Percentiles rank a stretch among this genome's conserved stretches.
Conservation (phyloP, 1,284 basidiomycete species). For the Phylloboletellus chloephorus region DNA sequence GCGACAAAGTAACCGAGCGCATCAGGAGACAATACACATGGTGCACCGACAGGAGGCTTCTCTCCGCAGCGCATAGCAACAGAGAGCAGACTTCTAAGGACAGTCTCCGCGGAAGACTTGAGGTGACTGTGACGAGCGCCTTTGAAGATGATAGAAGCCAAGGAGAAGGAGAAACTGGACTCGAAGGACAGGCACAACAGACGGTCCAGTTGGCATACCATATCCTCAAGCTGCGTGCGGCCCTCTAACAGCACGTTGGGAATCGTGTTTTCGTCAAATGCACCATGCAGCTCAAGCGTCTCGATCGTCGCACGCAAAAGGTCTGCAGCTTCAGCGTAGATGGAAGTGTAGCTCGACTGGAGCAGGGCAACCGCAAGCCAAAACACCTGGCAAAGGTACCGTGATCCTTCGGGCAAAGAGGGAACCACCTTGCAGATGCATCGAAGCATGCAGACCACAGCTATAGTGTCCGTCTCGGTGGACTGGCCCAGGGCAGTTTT, state of each 20-base stretch:
- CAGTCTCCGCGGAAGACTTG: constrained; percentile 52
- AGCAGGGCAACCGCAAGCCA: constrained; percentile 83
- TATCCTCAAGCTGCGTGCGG: constrained; percentile 61
- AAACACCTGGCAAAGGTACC: constrained; percentile 73
- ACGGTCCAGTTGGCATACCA: constrained; percentile 68
- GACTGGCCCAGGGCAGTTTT: constrained; percentile 59
- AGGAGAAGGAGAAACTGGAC: constrained; percentile 72
- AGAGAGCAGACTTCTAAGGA: constrained; percentile 52
- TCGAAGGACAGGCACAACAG: constrained; percentile 75
- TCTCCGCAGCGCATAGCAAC: constrained; percentile 50
- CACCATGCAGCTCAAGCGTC: constrained; percentile 56
- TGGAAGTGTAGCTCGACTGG: constrained; percentile 68
- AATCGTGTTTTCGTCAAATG: constrained; percentile 52
- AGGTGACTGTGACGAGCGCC: constrained; percentile 70
- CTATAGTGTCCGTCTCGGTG: constrained; percentile 66
- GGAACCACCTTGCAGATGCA: constrained; percentile 77
- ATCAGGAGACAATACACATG: constrained; percentile 49
- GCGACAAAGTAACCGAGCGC: constrained; percentile 80
- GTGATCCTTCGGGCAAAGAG: constrained; percentile 60
- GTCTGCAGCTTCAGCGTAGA: constrained; percentile 67
- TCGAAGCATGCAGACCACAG: constrained; percentile 81
- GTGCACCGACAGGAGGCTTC: constrained; percentile 34
- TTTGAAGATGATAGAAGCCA: constrained; percentile 81
- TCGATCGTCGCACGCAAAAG: constrained; percentile 66
- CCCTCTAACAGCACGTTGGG: constrained; percentile 60